Evolutionary conservation across 306 rosid genomes (phyloP), one percentile per base, ranked within the genome.

Genomic region (Lotus japonicus): DNA sequence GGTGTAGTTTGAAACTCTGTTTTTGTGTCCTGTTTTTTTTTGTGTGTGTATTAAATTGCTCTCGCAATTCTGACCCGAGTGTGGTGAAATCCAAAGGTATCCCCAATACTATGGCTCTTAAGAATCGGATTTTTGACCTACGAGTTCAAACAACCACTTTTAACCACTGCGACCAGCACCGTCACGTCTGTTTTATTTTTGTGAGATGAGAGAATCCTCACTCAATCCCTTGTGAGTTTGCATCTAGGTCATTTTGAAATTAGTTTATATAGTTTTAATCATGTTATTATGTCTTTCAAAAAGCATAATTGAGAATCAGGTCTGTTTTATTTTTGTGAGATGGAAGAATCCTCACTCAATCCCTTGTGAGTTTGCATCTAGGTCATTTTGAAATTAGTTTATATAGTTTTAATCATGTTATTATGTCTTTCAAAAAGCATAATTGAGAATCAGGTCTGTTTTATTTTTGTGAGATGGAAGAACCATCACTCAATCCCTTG

Each of bases 11-110:
- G 67, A 21, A 41, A 49, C 5, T 70, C 50, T 65, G 49, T 7
- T 55, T 26, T 46, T 71, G 36, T 46, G 58, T 55, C 70, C 55
- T 69, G 72, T 63, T 78, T 11, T 64, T 31, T 21, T 66, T 66
- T 59, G 65, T 2, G 0, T 28, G 33, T n/a, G 15, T 31, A 6
- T 7, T 5, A 31, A 31, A 31, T 31, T 5, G 6, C 7, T 31
- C 7, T 31, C 36, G 7, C 36, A 31, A 31, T 31, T 31, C 36
- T 1, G 33, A 28, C 33, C 33, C 5, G 33, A 4, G 33, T 28
- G 33, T 28, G 36, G 36, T 31, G 36, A 31, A 31, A 5, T 7
- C 7, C 36, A 31, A 31, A 31, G 7, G 36, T 31, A 31, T 31
- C 36, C 36, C 36, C 7, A 31, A 31, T 31, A 26, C 31, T 26